phyloP scores from a whole-genome alignment of 78 protist genomes.

The Anaeramoeba ignava region DNA sequence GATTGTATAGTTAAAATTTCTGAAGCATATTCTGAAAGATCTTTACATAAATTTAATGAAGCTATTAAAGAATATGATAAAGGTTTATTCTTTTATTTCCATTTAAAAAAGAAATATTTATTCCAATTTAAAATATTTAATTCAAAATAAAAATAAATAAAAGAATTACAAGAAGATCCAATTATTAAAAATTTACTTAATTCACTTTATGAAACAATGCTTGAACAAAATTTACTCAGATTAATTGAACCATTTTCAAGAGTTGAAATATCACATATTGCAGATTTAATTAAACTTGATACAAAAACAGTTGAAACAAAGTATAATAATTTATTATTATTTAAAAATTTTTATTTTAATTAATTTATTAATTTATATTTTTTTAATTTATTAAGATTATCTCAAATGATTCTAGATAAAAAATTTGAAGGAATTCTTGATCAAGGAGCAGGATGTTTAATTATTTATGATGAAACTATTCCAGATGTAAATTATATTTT shows the following conservation, averaged over 20 bases:
- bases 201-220: slow-evolving; percentile 65
- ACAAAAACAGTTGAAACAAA: slow-evolving; percentile 55
- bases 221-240: slow-evolving; percentile 73
- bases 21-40: slow-evolving; percentile 2
- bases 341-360: too few relatives aligned
- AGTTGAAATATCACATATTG: slow-evolving; percentile 75
- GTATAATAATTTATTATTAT: too few relatives aligned
- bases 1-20: slow-evolving; percentile 11
- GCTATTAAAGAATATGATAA: too few relatives aligned
- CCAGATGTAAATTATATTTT: too few relatives aligned
- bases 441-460: slow-evolving; percentile 81
- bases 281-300: slow-evolving; percentile 57
- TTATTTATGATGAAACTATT: slow-evolving; percentile 55
- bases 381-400: slow-evolving; percentile 47
- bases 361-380: too few relatives aligned
- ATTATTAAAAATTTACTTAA: slow-evolving; percentile 31
- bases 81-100: too few relatives aligned
- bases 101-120: too few relatives aligned
- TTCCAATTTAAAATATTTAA: too few relatives aligned
- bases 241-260: slow-evolving; percentile 82
- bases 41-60: slow-evolving; percentile 12
- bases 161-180: slow-evolving; percentile 23
- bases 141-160: slow-evolving; percentile 27
- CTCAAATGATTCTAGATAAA: slow-evolving; percentile 90
- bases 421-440: slow-evolving; percentile 83